These are phyloP conservation scores for Albophoma yamanashiensis DNA, from an alignment of 2,329 filamentous ascomycete genomes.

Conservation along the genomic window DNA sequence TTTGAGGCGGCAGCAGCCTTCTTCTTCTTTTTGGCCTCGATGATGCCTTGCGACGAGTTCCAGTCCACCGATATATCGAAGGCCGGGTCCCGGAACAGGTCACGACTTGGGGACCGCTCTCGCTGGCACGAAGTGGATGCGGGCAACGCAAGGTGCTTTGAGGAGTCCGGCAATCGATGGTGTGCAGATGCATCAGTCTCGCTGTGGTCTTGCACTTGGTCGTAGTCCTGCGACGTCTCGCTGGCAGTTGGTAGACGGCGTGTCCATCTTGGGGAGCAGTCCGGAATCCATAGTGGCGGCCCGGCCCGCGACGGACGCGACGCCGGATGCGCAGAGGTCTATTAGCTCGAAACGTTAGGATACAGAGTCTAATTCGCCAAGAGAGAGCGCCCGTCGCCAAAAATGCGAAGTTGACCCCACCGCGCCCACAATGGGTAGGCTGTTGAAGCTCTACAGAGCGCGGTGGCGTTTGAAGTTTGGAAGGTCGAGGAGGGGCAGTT, in stretches of 20 bases:
- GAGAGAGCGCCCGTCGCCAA: not conserved
- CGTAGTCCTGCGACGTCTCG: not conserved
- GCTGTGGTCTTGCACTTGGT: not conserved
- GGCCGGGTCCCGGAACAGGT: constrained; percentile 8
- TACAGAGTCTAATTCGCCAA: not conserved
- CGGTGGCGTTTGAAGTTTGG: not conserved
- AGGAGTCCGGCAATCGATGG: constrained; percentile 2
- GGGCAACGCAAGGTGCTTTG: not conserved
- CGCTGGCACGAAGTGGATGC: not conserved
- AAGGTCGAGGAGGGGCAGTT: not conserved
- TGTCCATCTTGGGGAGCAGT: not conserved
- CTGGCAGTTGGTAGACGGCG: not conserved
- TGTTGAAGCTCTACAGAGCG: not conserved
- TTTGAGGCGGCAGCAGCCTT: constrained; percentile 3
- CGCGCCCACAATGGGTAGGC: not conserved
- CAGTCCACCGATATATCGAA: constrained; percentile 13
- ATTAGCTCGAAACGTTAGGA: not conserved
- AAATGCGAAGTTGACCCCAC: not conserved
- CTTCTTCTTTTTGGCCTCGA: constrained; percentile 11
- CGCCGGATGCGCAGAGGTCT: not conserved
- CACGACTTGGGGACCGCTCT: constrained; percentile 1
- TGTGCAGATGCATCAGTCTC: constrained; percentile 3
- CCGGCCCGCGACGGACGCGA: not conserved
- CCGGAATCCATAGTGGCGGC: not conserved
- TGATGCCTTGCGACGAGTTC: constrained; percentile 7